phyloP scores from a whole-genome alignment of 257 asterid species.

The Solanum bukasovii region DNA sequence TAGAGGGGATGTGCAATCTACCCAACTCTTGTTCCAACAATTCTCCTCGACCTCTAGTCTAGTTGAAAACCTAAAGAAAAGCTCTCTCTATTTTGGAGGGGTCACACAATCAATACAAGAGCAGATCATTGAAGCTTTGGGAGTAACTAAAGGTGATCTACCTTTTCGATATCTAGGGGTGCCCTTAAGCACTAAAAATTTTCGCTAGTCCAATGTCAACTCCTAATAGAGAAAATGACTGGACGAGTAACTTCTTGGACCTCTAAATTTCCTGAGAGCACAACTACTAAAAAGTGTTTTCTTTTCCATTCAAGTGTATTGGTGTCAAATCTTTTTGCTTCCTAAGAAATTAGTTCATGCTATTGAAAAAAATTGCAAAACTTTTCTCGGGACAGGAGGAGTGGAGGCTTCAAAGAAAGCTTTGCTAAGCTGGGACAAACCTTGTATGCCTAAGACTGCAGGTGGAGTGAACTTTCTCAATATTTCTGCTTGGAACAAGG shows the following conservation, averaged over 20 bases:
- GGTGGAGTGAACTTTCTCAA: background rate
- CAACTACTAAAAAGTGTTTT: background rate
- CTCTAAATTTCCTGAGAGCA: background rate
- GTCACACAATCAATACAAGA: background rate
- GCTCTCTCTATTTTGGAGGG: background rate
- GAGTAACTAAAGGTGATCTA: background rate
- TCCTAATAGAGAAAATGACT: background rate
- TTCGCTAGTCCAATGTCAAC: background rate
- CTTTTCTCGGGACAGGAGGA: background rate
- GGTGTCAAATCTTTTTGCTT: background rate
- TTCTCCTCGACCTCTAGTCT: too few species aligned
- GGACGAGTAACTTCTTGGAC: background rate
- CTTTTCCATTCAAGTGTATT: background rate
- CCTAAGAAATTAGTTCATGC: background rate
- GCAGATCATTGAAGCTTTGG: background rate
- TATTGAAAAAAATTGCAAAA: background rate
- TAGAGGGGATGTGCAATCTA: too few species aligned
- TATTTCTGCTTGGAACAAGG: background rate
- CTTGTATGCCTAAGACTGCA: background rate
- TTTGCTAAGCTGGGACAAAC: background rate
- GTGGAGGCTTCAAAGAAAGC: background rate
- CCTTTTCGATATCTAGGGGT: background rate
- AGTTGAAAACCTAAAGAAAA: too few species aligned
- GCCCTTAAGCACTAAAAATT: background rate
- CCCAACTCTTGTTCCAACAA: too few species aligned